Base-by-base conservation (phyloP, 2,329 filamentous ascomycete species). In the Chrysoporthe deuterocubensis region DNA sequence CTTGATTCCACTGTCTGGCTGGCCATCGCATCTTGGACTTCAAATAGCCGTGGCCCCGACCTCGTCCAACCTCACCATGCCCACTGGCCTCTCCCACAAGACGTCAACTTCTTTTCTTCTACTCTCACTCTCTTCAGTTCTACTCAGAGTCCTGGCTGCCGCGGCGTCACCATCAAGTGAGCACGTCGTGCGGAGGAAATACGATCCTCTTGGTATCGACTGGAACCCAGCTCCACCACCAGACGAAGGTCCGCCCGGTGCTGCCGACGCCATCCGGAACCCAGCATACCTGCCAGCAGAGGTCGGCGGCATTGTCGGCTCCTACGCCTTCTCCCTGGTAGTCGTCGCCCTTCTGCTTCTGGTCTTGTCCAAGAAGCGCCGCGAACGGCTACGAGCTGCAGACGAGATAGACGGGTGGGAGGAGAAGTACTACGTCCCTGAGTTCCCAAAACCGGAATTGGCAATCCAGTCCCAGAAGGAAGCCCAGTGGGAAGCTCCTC, bases 251-350 rank as follows among this genome's bases (percentile, higher is more conserved):
- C 86, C 89, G 67, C 81, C 86, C 9, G 77, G 89, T 57, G 89
- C 89, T 52, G 82, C 83, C 66, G 79, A 84, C 73, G 87, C 89
- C 48, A 78, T 88, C 61, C 82, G 88, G 73, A 84, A 94, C 76
- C 81, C 81, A 71, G 80, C 84, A 21, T 88, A 91, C 66, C 87
- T 97, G 32, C 93, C 94, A 21, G 90, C 89, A 68, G 91, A 97
- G 78, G 90, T 97, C 73, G 91, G 92, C 71, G 93, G 90, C 72
- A 92, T 98, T 69, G 85, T 95, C 68, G 93, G 90, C 70, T 90
- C 92, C 68, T 97, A 97, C 87, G 85, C 94, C 68, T 78, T 93
- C 69, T 92, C 89, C 46, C 85, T 96, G 75, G 84, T 93, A 74
- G 79, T 96, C 74, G 88, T 96, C 74, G 90, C 92, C 73, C 82